A percentile compares a stretch with the other conserved stretches of the same genome.
Evolutionary conservation across 495 filamentous ascomycete species (phyloP).

Genomic region (Aspergillus egyptiacus): DNA sequence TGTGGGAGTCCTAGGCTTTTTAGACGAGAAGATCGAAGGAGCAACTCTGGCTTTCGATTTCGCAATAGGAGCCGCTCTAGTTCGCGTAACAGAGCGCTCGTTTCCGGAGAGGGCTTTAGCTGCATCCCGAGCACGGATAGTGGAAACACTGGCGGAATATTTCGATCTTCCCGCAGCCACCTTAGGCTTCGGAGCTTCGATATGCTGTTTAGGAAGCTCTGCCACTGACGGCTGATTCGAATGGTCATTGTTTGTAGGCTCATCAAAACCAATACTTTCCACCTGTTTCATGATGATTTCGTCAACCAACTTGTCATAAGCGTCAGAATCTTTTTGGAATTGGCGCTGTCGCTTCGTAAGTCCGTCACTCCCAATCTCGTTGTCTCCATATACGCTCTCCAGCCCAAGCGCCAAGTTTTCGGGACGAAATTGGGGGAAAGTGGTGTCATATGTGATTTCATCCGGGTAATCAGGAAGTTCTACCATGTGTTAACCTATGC

Average conservation of each 20-base stretch:
- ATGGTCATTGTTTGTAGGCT: slow-evolving; percentile 29
- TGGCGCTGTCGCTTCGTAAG: slow-evolving; percentile 56
- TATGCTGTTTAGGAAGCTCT: slow-evolving; percentile 18
- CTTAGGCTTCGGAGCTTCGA: slow-evolving; percentile 23
- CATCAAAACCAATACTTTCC: slow-evolving; percentile 50
- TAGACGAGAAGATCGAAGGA: slow-evolving; percentile 33
- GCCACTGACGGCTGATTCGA: slow-evolving; percentile 5
- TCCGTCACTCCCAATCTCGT: slow-evolving; percentile 62
- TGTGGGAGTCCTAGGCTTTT: slow-evolving; percentile 36
- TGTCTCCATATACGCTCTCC: slow-evolving; percentile 53
- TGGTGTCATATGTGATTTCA: slow-evolving; percentile 58
- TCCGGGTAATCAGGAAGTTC: slow-evolving; percentile 73
- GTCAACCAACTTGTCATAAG: slow-evolving; percentile 46
- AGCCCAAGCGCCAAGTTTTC: slow-evolving; percentile 65
- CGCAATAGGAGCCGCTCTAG: slow-evolving; percentile 32
- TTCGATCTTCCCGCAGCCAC: slow-evolving; percentile 23
- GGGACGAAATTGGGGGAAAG: slow-evolving; percentile 47
- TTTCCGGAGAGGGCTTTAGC: slow-evolving; percentile 47
- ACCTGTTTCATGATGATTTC: slow-evolving; percentile 57
- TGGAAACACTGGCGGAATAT: slow-evolving; percentile 32
- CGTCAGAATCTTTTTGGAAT: slow-evolving; percentile 46
- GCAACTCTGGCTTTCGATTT: slow-evolving; percentile 35
- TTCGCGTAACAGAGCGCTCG: slow-evolving; percentile 29
- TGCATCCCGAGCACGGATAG: slow-evolving; percentile 47
- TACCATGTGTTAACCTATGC: slow-evolving; percentile 35